These are phyloP conservation scores for Blastobotrys buckinghamii DNA, from an alignment of 1,139 yeast species.

Conservation along the genomic window DNA sequence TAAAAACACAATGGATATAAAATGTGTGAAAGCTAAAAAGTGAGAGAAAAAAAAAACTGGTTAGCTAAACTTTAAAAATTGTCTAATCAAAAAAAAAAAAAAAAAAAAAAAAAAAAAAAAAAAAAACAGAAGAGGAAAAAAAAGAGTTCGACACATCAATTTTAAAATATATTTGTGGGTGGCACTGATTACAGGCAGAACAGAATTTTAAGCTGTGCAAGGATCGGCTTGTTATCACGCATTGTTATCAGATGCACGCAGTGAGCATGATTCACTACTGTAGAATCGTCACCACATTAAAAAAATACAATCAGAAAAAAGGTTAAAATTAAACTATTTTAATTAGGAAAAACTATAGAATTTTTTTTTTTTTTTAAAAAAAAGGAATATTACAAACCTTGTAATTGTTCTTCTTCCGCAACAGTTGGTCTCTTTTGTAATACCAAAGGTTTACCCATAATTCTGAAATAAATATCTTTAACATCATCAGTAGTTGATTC, in stretches of 20 bases:
- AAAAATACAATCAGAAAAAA: no score
- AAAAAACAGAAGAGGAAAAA: background rate
- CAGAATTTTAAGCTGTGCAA: background rate
- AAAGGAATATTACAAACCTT: background rate
- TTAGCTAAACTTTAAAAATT: no score
- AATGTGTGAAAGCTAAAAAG: background rate
- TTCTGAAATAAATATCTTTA: conserved; percentile 85
- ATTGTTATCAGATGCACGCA: no score
- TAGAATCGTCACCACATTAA: no score
- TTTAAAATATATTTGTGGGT: no score
- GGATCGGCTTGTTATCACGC: no score
- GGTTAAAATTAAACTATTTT: background rate
- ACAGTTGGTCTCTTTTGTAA: conserved; percentile 65
- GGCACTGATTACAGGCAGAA: no score
- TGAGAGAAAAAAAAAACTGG: background rate
- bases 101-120: background rate
- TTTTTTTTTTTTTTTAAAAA: no score
- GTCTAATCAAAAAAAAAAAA: background rate
- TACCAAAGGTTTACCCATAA: conserved; percentile 87
- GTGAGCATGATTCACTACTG: no score
- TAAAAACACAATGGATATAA: background rate
- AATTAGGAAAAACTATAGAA: no score
- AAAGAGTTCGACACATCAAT: no score
- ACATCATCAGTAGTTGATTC: conserved; percentile 96
- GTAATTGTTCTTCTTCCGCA: conserved; percentile 48